These are phyloP conservation scores for Endothia cerciana DNA, from an alignment of 2,329 filamentous ascomycete species.

Conservation along the genomic window DNA sequence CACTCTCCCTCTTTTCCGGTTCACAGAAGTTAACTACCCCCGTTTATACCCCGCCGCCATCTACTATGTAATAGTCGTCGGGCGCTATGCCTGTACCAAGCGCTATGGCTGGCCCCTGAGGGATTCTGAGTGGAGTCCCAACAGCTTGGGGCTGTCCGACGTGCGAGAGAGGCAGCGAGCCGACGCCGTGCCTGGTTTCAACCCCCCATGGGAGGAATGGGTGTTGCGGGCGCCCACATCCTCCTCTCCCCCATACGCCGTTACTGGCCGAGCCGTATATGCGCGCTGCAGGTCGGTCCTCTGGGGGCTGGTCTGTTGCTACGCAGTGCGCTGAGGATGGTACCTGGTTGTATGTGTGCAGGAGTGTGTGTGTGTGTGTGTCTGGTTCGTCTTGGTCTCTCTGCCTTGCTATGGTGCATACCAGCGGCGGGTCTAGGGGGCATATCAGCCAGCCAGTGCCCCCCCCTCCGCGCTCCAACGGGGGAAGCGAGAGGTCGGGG, in stretches of 20 bases:
- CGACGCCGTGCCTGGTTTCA: not conserved
- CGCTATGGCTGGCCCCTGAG: not conserved
- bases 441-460: not conserved
- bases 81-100: not conserved
- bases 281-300: not conserved
- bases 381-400: not conserved
- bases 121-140: slow-evolving; percentile 17
- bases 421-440: too few species aligned
- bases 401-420: not conserved
- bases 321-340: not conserved
- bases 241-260: not conserved
- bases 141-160: slow-evolving; percentile 24
- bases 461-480: not conserved
- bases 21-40: not conserved
- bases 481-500: not conserved
- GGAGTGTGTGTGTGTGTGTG: not conserved
- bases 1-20: not conserved
- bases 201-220: too few species aligned
- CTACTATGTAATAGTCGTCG: not conserved
- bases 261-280: not conserved
- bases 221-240: too few species aligned
- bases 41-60: not conserved
- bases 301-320: not conserved
- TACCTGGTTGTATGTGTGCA: not conserved
- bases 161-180: slow-evolving; percentile 13